Evolutionary conservation across 441 rosid species (phyloP), one percentile per base, ranked within the genome.

Genomic region (Euphorbia corollata): DNA sequence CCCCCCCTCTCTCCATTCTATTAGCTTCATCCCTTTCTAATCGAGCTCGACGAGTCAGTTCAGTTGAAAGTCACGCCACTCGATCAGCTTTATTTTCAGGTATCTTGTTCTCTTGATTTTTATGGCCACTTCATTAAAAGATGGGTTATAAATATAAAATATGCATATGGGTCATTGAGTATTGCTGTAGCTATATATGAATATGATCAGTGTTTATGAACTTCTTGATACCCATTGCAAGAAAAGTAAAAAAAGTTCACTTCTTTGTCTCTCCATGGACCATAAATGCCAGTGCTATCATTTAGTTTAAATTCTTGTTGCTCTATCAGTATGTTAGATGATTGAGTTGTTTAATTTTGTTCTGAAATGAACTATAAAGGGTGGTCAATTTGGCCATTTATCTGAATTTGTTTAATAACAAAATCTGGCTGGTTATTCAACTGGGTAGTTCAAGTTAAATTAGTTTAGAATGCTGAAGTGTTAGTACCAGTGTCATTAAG

Each of bases 61-160:
- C 18, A 47, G 15, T 19, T 53, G 22, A 53, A 41, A 53, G 23
- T 54, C 0, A 19, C 58, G 30, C 58, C 27, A 20, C 58, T 54
- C 27, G 2, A 19, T 54, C 58, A 54, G 27, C 58, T 54, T 30
- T 54, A 54, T 54, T 54, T 54, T 9, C 58, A 54, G 58, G 58
- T 54, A 54, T 10, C 30, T 54, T 54, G 3, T 20, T 54, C 23
- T 5, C 9, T 54, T 54, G 10, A 2, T 15, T 51, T 51, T n/a
- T 16, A 50, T 50, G 54, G 54, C 54, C 0, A 8, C 20, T 50
- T 16, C 20, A 50, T 15, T 4, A 15, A 0, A 47, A 47, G 16
- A 47, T 11, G 51, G n/a, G 51, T 1, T 50, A 36, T 36, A 36
- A 5, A n/a, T 16, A 10, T 45, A 16, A 36, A 5, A n/a, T 16